Evolutionary conservation across 345 rosid species (phyloP).

Genomic region (Punica granatum): DNA sequence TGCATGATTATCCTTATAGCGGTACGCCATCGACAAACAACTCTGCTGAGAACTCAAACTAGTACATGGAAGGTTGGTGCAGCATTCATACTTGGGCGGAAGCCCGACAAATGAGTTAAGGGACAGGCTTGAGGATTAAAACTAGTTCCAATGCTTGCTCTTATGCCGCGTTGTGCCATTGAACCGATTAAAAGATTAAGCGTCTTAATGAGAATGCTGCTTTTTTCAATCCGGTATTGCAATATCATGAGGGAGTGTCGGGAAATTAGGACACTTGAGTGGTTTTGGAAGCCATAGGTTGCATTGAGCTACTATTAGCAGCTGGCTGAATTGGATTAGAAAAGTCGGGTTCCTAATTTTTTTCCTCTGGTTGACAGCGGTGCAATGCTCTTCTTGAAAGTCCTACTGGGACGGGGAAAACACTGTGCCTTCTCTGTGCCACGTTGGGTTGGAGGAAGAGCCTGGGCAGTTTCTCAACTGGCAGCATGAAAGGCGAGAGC

Average conservation of each 20-base stretch:
- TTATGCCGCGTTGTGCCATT: no score
- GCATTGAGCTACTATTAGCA: no score
- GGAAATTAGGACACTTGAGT: no score
- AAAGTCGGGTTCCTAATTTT: not conserved
- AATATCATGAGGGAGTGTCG: no score
- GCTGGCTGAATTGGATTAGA: not conserved
- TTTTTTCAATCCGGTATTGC: not conserved
- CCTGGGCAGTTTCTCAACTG: conserved; percentile 63
- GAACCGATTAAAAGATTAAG: not conserved
- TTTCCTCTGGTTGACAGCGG: conserved; percentile 33
- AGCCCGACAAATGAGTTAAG: not conserved
- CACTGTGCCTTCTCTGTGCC: conserved; percentile 91
- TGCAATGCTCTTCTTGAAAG: conserved; percentile 94
- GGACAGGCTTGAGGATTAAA: not conserved
- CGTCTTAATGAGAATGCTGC: not conserved
- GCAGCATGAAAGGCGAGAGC: conserved; percentile 25
- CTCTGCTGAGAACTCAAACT: not conserved
- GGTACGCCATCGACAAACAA: no score
- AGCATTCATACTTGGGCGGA: not conserved
- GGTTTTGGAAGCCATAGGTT: no score
- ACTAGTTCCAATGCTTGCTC: not conserved
- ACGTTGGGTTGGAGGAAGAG: conserved; percentile 98
- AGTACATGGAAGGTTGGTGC: not conserved
- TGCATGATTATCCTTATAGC: no score
- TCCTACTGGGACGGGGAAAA: conserved; percentile 98